These are phyloP conservation scores for Melanopsichium pennsylvanicum DNA, from an alignment of 1,284 basidiomycete genomes.

Conservation along the genomic window DNA sequence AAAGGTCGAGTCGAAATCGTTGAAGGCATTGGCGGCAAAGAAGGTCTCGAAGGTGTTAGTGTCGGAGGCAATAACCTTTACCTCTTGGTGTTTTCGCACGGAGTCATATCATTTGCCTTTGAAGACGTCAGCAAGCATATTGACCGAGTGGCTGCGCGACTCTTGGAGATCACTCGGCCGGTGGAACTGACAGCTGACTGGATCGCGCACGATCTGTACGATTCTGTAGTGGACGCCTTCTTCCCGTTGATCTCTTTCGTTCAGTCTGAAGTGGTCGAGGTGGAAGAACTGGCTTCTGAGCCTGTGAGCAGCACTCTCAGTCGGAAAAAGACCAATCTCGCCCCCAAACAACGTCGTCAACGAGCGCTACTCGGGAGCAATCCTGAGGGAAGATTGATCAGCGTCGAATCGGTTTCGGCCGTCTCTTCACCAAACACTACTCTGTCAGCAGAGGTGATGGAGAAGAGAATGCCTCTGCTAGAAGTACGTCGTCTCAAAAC, in stretches of 20 bases:
- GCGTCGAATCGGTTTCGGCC: constrained; percentile 33
- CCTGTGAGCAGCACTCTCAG: constrained; percentile 2
- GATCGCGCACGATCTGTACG: constrained; percentile 91
- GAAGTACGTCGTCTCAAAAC: constrained; percentile 46
- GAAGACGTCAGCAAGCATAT: constrained; percentile 88
- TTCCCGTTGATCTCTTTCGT: constrained; percentile 86
- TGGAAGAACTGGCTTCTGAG: constrained; percentile 42
- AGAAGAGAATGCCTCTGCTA: constrained; percentile 41
- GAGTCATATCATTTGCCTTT: constrained; percentile 90
- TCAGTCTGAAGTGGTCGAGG: constrained; percentile 74
- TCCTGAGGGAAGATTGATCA: constrained; percentile 42
- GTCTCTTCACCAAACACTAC: constrained; percentile 6
- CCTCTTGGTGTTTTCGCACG: constrained; percentile 86
- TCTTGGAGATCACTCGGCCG: constrained; percentile 65
- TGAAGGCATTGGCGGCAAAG: constrained; percentile 71
- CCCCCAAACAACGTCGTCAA: constrained; percentile 46
- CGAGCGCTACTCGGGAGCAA: constrained; percentile 33
- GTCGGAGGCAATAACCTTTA: constrained; percentile 87
- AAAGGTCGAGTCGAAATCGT: constrained; percentile 69
- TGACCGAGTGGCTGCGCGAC: constrained; percentile 78
- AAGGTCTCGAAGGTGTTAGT: constrained; percentile 71
- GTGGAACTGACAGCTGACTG: constrained; percentile 71
- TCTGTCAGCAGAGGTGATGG: constrained; percentile 20
- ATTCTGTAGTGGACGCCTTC: constrained; percentile 93
- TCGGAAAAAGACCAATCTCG: constrained; percentile 37